phyloP scores from a whole-genome alignment of 352 stramenopile species.

The Plasmopara halstedii region DNA sequence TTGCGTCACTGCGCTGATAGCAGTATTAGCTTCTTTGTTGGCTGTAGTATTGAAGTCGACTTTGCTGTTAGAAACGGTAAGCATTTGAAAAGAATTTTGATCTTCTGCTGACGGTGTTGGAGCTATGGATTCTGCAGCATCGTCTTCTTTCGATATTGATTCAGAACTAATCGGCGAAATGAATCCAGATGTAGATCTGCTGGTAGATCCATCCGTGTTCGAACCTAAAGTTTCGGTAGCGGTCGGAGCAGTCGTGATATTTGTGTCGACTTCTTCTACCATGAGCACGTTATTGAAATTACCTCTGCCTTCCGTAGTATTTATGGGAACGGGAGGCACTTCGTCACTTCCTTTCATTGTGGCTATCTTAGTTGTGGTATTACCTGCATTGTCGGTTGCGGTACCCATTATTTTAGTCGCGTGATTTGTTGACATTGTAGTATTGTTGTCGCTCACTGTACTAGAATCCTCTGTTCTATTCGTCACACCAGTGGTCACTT shows the following conservation, averaged over 20 bases:
- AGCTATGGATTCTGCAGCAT: background rate
- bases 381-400: conserved; percentile 2
- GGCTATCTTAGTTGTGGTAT: conserved; percentile 8
- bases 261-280: conserved; percentile 4
- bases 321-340: conserved; percentile 8
- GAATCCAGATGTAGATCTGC: conserved; percentile 5
- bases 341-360: conserved; percentile 9
- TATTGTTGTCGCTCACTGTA: conserved; percentile 4
- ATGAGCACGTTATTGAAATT: conserved; percentile 8
- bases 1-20: conserved; percentile 3
- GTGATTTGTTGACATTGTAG: conserved; percentile 1
- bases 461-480: conserved; percentile 12
- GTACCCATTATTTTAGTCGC: too few relatives aligned
- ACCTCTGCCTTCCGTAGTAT: conserved; percentile 12
- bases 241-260: conserved; percentile 14
- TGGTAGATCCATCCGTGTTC: conserved; percentile 13
- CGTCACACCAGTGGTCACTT: conserved; percentile 14
- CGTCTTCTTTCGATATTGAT: too few relatives aligned
- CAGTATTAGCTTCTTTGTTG: background rate
- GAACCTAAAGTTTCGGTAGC: conserved; percentile 7
- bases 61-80: too few relatives aligned
- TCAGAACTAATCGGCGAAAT: conserved; percentile 5
- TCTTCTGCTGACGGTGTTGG: too few relatives aligned
- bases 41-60: too few relatives aligned
- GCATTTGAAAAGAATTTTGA: too few relatives aligned